phyloP scores from a whole-genome alignment of 2,329 filamentous ascomycete genomes.

The Davidsoniella neocaledoniae region DNA sequence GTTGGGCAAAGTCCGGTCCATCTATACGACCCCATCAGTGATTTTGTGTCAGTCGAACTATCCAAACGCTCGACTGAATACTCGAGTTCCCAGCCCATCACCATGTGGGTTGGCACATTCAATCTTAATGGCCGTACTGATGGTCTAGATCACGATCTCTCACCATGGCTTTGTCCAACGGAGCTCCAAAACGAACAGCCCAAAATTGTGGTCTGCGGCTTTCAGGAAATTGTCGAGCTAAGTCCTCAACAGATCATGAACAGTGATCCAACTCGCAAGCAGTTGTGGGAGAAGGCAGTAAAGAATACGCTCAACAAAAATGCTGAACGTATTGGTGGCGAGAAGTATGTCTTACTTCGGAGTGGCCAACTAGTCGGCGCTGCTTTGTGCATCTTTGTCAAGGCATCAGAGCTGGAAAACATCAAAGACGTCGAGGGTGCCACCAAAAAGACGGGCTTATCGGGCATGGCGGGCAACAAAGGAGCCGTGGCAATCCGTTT shows the following conservation, averaged over 20 bases:
- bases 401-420: slow-evolving; percentile 53
- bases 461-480: slow-evolving; percentile 95
- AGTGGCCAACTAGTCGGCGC: slow-evolving; percentile 92
- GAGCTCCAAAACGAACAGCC: slow-evolving; percentile 44
- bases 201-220: slow-evolving; percentile 77
- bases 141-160: slow-evolving; percentile 63
- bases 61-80: slow-evolving; percentile 52
- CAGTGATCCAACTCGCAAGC: slow-evolving; percentile 73
- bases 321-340: slow-evolving; percentile 44
- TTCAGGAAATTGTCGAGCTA: slow-evolving; percentile 96
- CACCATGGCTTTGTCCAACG: slow-evolving; percentile 66
- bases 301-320: slow-evolving; percentile 58
- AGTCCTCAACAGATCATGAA: slow-evolving; percentile 99
- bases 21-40: slow-evolving; percentile 86
- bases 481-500: slow-evolving; percentile 92
- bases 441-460: slow-evolving; percentile 87
- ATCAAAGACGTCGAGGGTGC: slow-evolving; percentile 97
- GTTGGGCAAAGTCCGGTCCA: slow-evolving; percentile 72
- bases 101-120: slow-evolving; percentile 72
- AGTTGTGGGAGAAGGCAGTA: slow-evolving; percentile 74
- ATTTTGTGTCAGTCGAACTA: slow-evolving; percentile 68
- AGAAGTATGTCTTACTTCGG: slow-evolving; percentile 75
- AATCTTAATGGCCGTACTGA: slow-evolving; percentile 81
- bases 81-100: slow-evolving; percentile 55
- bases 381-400: slow-evolving; percentile 82